These are phyloP conservation scores for Chalciporus chontae DNA, from an alignment of 768 basidiomycete genomes.

Conservation along the genomic window DNA sequence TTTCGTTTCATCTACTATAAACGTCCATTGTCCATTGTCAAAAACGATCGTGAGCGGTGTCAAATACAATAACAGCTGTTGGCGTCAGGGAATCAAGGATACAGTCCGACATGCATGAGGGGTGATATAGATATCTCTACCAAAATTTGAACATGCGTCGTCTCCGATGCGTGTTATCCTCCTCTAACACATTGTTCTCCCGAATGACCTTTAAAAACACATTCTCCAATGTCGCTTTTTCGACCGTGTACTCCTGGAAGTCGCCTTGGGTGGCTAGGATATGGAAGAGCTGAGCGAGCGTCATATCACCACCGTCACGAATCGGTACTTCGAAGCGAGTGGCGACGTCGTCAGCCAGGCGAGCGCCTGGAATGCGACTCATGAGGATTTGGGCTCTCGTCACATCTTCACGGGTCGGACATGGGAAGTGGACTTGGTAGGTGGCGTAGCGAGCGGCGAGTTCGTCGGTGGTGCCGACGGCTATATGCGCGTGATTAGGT, in stretches of 20 bases:
- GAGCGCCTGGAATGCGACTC: constrained; percentile 57
- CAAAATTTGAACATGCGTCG: constrained; percentile 9
- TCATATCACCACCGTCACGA: constrained; percentile 25
- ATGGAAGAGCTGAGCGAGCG: constrained; percentile 59
- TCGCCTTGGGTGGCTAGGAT: constrained; percentile 48
- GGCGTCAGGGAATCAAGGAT: not conserved
- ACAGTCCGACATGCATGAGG: not conserved
- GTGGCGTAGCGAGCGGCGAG: constrained; percentile 65
- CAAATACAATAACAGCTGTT: not conserved
- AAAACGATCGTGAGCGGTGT: not conserved
- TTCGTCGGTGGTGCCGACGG: constrained; percentile 61
- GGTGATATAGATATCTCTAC: not conserved
- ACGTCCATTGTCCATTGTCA: not conserved
- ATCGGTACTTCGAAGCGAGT: constrained; percentile 75
- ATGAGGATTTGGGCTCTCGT: constrained; percentile 56
- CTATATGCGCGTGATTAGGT: constrained; percentile 29
- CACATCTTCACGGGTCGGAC: constrained; percentile 59
- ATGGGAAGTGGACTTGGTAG: constrained; percentile 76
- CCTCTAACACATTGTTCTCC: constrained; percentile 55
- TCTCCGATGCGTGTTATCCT: constrained; percentile 27
- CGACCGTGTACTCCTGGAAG: constrained; percentile 67
- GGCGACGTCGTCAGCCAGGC: constrained; percentile 69
- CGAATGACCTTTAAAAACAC: constrained; percentile 71
- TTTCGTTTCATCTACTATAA: not conserved
- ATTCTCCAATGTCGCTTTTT: constrained; percentile 66